These are phyloP conservation scores for Fistulinella cinereoalba DNA, from an alignment of 1,284 basidiomycete species.

Conservation along the genomic window DNA sequence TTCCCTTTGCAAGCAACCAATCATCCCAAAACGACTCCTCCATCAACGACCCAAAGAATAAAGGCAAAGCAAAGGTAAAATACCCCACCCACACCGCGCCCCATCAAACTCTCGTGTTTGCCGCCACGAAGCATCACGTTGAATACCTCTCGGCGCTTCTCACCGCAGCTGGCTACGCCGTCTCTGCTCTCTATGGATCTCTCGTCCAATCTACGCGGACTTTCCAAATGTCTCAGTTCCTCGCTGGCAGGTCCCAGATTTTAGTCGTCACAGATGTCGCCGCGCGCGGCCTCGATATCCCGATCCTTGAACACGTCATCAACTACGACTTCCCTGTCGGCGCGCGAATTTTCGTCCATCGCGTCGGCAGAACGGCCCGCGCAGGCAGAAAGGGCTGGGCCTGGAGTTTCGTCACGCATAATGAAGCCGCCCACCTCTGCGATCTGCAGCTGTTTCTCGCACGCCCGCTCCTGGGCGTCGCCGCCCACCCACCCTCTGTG, in stretches of 20 bases:
- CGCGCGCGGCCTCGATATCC: conserved; percentile 94
- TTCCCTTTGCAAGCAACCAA: conserved; percentile 55
- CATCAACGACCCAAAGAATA: conserved; percentile 44
- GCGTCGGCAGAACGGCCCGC: conserved; percentile 94
- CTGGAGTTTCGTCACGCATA: conserved; percentile 87
- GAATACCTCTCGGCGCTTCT: conserved; percentile 89
- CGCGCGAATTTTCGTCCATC: conserved; percentile 91
- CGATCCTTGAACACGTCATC: conserved; percentile 91
- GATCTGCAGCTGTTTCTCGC: conserved; percentile 96
- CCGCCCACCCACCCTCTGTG: conserved; percentile 24
- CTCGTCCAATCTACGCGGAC: conserved; percentile 91
- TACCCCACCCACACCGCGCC: conserved; percentile 50
- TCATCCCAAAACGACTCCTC: conserved; percentile 24
- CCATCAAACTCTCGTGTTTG: conserved; percentile 94
- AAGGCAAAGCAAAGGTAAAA: conserved; percentile 50
- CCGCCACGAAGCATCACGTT: conserved; percentile 99
- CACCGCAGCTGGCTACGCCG: conserved; percentile 82
- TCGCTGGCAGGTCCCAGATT: conserved; percentile 77
- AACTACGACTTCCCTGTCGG: conserved; percentile 98
- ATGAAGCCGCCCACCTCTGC: conserved; percentile 87
- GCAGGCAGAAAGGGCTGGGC: conserved; percentile 95
- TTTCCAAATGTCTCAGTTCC: conserved; percentile 91
- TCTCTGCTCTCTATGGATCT: conserved; percentile 96
- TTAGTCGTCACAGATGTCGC: conserved; percentile 98
- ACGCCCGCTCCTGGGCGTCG: conserved; percentile 64